phyloP scores from a whole-genome alignment of 106 monocot species.

The Cymbidium sinense region DNA sequence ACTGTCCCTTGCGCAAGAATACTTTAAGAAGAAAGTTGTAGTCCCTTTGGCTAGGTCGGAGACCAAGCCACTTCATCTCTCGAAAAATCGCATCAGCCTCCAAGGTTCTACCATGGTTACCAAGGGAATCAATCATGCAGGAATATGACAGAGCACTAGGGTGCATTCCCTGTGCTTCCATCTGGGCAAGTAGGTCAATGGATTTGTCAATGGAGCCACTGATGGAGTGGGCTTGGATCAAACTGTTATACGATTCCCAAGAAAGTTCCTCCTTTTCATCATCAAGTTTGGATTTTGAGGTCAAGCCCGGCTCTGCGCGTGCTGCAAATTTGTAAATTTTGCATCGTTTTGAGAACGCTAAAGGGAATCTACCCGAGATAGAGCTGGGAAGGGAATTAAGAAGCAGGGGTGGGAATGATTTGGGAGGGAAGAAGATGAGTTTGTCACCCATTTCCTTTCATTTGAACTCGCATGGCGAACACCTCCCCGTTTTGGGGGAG shows the following conservation, averaged over 20 bases:
- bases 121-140: conserved; percentile 38
- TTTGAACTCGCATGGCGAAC: neutral
- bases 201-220: conserved; percentile 34
- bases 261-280: conserved; percentile 40
- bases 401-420: neutral
- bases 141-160: conserved; percentile 39
- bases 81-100: conserved; percentile 66
- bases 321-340: neutral
- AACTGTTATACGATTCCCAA: conserved; percentile 36
- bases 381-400: neutral
- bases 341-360: neutral
- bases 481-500: too few relatives aligned
- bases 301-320: neutral
- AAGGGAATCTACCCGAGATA: neutral
- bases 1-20: conserved; percentile 46
- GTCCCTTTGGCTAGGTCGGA: conserved; percentile 12
- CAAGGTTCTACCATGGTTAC: conserved; percentile 49
- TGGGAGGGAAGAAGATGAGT: neutral
- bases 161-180: conserved; percentile 48
- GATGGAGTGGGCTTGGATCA: conserved; percentile 34
- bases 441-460: neutral
- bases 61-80: conserved; percentile 38
- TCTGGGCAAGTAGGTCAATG: conserved; percentile 37
- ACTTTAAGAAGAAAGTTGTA: conserved; percentile 56
- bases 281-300: neutral